Base-by-base conservation (phyloP, 108 stramenopile genomes). In the Craspedostauros australis region DNA sequence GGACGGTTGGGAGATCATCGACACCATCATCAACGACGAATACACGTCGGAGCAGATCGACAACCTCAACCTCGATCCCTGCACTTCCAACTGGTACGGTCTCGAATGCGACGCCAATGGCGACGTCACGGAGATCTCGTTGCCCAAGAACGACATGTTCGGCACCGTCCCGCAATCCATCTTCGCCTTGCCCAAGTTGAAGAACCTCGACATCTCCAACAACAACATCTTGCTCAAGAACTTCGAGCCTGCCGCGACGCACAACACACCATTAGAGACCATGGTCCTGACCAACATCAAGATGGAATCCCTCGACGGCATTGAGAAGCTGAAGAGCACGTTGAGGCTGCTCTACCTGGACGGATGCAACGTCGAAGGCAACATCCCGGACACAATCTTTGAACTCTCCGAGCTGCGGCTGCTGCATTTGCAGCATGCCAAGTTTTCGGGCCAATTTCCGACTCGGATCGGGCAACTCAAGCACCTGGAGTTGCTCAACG, bases 211-310 rank as follows among this genome's bases (percentile, higher is more conserved):
- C 32, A 7, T 69, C 0, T 62, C 60, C 7, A 38, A 55, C 39
- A 84, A 84, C 44, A 72, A 76, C 23, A 62, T 84, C 9, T 46
- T 59, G 14, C 64, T 84, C 34, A 62, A 50, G 34, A 67, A 75
- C 46, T 43, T 59, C 18, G 65, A 63, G 5, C 70, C 73, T 24
- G 76, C 49, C 11, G 65, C 70, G 16, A 66, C 76, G 5, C 5
- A 64, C 25, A 30, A 57, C 19, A 14, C 22, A 12, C 55, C 62
- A 30, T 57, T 86, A 7, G 63, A 61, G 21, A 70, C 65, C 24
- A 68, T 86, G 32, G 62, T 69, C 16, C 67, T 86, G 42, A 77
- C 79, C 30, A 64, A 70, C 15, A 47, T 41, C 16, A 62, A 69
- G 23, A 23, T 68, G n/a, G 28, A 42, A 5, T 52, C 54, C 16